A percentile compares a stretch with the other conserved stretches of the same genome.
Evolutionary conservation across 495 filamentous ascomycete species (phyloP).

Genomic region (Hyaloscypha variabilis): DNA sequence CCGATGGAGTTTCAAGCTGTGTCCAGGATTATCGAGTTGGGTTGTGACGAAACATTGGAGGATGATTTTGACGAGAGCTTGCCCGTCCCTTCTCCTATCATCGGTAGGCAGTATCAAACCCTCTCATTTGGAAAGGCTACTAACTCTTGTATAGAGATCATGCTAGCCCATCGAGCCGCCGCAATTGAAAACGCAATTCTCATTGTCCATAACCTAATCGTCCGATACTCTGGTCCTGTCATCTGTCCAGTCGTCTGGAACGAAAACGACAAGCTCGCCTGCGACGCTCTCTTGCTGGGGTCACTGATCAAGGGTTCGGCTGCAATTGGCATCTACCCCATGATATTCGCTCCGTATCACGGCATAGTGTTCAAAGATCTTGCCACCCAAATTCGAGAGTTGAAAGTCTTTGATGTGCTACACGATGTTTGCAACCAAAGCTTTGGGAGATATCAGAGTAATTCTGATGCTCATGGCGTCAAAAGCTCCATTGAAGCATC

Average conservation of each 20-base stretch:
- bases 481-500: slow-evolving; percentile 1
- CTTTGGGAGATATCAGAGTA: background rate
- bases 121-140: background rate
- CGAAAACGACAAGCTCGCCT: slow-evolving; percentile 3
- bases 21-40: slow-evolving; percentile 17
- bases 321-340: slow-evolving; percentile 19
- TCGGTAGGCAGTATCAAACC: slow-evolving; percentile 9
- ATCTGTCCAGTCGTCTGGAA: background rate
- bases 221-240: background rate
- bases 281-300: slow-evolving; percentile 26
- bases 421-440: background rate
- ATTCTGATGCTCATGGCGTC: background rate
- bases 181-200: slow-evolving; percentile 10
- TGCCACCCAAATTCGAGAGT: slow-evolving; percentile 1
- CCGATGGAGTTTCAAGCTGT: slow-evolving; percentile 14
- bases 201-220: slow-evolving; percentile 10
- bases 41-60: slow-evolving; percentile 13
- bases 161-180: slow-evolving; percentile 1
- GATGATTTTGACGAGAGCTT: slow-evolving; percentile 12
- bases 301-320: slow-evolving; percentile 19
- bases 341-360: slow-evolving; percentile 14
- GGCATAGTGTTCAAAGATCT: slow-evolving; percentile 13
- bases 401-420: slow-evolving; percentile 2
- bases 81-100: slow-evolving; percentile 18
- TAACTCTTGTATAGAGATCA: slow-evolving; percentile 8